These are phyloP conservation scores for Fonsecaea pugnacius DNA, from an alignment of 2,329 filamentous ascomycete genomes.

Conservation along the genomic window DNA sequence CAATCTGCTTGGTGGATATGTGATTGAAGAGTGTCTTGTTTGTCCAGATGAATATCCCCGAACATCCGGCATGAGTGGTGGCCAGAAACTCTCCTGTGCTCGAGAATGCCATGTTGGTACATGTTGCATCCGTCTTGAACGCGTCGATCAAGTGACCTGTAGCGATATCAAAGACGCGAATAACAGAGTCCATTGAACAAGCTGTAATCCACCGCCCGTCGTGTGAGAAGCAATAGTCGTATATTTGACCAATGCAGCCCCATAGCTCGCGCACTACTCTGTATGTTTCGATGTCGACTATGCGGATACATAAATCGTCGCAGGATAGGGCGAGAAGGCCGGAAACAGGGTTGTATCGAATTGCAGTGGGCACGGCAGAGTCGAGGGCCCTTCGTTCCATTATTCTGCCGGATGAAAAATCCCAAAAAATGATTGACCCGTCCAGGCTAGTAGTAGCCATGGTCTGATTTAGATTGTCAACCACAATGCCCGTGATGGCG, in stretches of 20 bases:
- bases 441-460: slow-evolving; percentile 87
- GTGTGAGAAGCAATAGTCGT: slow-evolving; percentile 85
- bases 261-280: slow-evolving; percentile 92
- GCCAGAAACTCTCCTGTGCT: slow-evolving; percentile 92
- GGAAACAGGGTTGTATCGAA: slow-evolving; percentile 79
- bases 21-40: slow-evolving; percentile 91
- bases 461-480: slow-evolving; percentile 86
- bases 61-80: slow-evolving; percentile 76
- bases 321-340: slow-evolving; percentile 88
- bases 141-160: slow-evolving; percentile 95
- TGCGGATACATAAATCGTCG: slow-evolving; percentile 82
- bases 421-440: slow-evolving; percentile 97
- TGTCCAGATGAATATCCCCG: slow-evolving; percentile 95
- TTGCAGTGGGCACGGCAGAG: slow-evolving; percentile 74
- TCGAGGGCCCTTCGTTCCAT: slow-evolving; percentile 83
- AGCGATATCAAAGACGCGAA: slow-evolving; percentile 92
- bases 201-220: slow-evolving; percentile 94
- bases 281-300: slow-evolving; percentile 88
- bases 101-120: slow-evolving; percentile 85
- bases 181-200: slow-evolving; percentile 75
- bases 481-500: slow-evolving; percentile 80
- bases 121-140: slow-evolving; percentile 76
- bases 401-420: slow-evolving; percentile 81
- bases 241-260: slow-evolving; percentile 74
- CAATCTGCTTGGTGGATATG: slow-evolving; percentile 81